phyloP scores from a whole-genome alignment of 2,329 filamentous ascomycete genomes.

The Bertia moriformis region DNA sequence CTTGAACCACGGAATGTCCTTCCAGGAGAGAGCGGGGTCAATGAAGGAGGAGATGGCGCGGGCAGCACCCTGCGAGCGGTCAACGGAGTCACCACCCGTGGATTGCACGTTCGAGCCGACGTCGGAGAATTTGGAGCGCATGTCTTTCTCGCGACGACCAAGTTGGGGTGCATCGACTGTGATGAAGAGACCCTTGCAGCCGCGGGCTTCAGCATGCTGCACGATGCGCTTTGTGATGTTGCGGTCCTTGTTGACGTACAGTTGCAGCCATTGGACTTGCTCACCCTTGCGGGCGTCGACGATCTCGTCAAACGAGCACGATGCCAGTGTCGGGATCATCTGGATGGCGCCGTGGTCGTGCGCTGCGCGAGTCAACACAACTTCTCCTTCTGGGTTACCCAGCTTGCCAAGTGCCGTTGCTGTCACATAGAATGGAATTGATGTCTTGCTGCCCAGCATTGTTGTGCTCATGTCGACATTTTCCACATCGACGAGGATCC shows the following conservation, averaged over 20 bases:
- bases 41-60: slow-evolving; percentile 94
- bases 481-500: slow-evolving; percentile 77
- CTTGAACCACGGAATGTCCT: slow-evolving; percentile 85
- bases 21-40: slow-evolving; percentile 85
- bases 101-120: slow-evolving; percentile 69
- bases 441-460: slow-evolving; percentile 77
- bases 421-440: slow-evolving; percentile 89
- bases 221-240: slow-evolving; percentile 81
- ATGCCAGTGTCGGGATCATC: slow-evolving; percentile 96
- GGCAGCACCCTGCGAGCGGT: slow-evolving; percentile 81
- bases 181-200: slow-evolving; percentile 93
- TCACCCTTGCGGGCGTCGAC: slow-evolving; percentile 66
- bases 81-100: slow-evolving; percentile 51
- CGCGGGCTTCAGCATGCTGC: slow-evolving; percentile 75
- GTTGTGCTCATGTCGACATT: slow-evolving; percentile 75
- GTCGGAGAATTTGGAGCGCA: slow-evolving; percentile 84
- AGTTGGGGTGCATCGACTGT: slow-evolving; percentile 95
- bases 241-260: slow-evolving; percentile 94
- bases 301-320: slow-evolving; percentile 95
- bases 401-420: slow-evolving; percentile 92
- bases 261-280: slow-evolving; percentile 90
- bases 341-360: slow-evolving; percentile 80
- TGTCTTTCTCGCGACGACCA: slow-evolving; percentile 89
- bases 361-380: slow-evolving; percentile 73
- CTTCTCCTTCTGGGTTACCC: slow-evolving; percentile 84